Evolutionary conservation across 164 flowering plant species (phyloP), one percentile per base, ranked within the genome.

Genomic region (Kalanchoe fedtschenkoi): DNA sequence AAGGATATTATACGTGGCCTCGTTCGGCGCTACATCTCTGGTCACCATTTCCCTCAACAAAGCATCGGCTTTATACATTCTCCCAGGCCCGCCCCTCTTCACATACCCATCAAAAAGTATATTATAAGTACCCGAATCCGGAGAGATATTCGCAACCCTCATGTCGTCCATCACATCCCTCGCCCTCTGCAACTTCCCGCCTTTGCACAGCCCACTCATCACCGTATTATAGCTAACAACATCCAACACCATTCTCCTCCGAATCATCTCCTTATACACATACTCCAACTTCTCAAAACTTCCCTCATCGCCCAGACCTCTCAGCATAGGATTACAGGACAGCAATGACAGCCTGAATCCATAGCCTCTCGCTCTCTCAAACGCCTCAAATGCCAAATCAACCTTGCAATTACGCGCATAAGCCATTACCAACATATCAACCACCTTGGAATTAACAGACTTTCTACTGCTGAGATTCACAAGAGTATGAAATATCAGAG

Each of bases 101-200:
- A 84, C 80, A 57, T 77, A 73, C 56, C 91, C 91, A 70, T 68
- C 74, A 56, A 85, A 73, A 47, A 81, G 70, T 4, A 74, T 73
- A 67, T 83, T 85, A 62, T 81, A 85, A 0, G 85, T 80, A 42
- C 76, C 63, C 43, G 71, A 74, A 55, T 71, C 68, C 0, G 91
- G 88, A 2, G 62, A 66, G 30, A 83, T 4, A 16, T 83, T 84
- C 69, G 64, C 59, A 0, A 67, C 68, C 66, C 76, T 77, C 84
- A 85, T 83, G 62, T 85, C 88, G 71, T 85, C 84, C n/a, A 78
- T 44, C 43, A 80, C 68, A 67, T 85, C 86, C 37, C 67, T 64
- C 3, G 91, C 91, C 71, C 70, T 78, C 22, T 75, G 77, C 78
- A 85, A 70, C 61, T 70, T 78, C 70, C 88, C 86, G 29, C 32